Conservation (phyloP, 345 rosid species). For the Lepidium africanum region DNA sequence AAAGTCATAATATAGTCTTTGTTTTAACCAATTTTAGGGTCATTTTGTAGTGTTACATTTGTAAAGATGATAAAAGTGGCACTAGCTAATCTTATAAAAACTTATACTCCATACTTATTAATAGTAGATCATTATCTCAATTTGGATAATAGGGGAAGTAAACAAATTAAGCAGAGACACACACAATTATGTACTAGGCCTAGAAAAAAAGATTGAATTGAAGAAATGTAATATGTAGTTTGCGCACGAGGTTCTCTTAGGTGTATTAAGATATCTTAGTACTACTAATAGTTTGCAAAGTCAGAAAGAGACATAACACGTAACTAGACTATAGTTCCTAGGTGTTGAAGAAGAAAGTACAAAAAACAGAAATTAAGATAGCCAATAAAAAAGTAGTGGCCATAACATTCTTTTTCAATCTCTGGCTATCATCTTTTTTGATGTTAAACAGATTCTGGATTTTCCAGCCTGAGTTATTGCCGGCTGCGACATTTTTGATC, state of each 20-base stretch:
- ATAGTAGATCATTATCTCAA: too few species aligned
- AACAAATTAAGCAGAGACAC: too few species aligned
- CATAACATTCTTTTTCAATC: conserved; percentile 12
- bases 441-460: neutral
- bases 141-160: too few species aligned
- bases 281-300: neutral
- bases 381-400: conserved; percentile 4
- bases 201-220: too few species aligned
- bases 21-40: too few species aligned
- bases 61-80: too few species aligned
- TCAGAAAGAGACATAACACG: neutral
- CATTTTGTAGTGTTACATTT: too few species aligned
- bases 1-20: too few species aligned
- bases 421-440: conserved; percentile 10
- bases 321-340: neutral
- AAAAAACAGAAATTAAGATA: conserved; percentile 13
- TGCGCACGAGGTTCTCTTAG: neutral
- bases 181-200: too few species aligned
- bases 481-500: neutral
- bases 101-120: too few species aligned
- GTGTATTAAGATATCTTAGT: neutral
- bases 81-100: too few species aligned
- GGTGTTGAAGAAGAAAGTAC: neutral
- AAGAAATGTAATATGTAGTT: too few species aligned
- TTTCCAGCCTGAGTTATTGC: neutral